Base-by-base conservation (phyloP, 805 yeast genomes). In the Suhomyces sp. region DNA sequence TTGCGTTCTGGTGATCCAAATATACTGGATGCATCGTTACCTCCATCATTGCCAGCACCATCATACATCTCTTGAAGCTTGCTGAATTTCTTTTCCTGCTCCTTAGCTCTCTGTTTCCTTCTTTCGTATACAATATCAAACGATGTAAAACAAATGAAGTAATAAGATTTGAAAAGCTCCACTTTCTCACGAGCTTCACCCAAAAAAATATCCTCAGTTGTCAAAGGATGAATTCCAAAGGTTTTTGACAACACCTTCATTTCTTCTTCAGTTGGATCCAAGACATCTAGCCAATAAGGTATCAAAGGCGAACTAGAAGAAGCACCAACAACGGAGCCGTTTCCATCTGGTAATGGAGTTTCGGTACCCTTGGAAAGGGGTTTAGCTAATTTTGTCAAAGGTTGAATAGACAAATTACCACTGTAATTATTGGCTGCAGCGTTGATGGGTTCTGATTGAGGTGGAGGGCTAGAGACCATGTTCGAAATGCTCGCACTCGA, bases 101-200 rank as follows among this genome's bases (percentile, higher is more conserved):
- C 76, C 48, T 61, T 65, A 35, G 71, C 70, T 51, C 74, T 56
- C 43, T 76, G 71, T 39, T 65, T 76, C 40, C 79, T 63, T 40
- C 81, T 74, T 51, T 84, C 93, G 41, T 83, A 83, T 10, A 83
- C 87, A 33, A 90, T 81, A 56, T 68, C 74, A 43, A 68, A 68
- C 9, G 73, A 66, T 2, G 70, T 63, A 61, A 93, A 93, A 66
- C 98, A 88, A 19, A 93, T 85, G 48, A 91, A 79, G 58, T 91
- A 93, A 60, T 91, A 91, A 44, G 85, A 85, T 51, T 84, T 82
- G 65, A 91, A 91, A 21, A 93, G 60, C 61, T 91, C 98, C 14
- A 91, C 96, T 54, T 91, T 91, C 58, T 91, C 98, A 46, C 98
- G 77, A 1, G 95, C 84, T 55, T 91, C 98, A 2, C 96, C 96